Base-by-base conservation (phyloP, 2,329 filamentous ascomycete genomes). In the Helicocarpus griseus region DNA sequence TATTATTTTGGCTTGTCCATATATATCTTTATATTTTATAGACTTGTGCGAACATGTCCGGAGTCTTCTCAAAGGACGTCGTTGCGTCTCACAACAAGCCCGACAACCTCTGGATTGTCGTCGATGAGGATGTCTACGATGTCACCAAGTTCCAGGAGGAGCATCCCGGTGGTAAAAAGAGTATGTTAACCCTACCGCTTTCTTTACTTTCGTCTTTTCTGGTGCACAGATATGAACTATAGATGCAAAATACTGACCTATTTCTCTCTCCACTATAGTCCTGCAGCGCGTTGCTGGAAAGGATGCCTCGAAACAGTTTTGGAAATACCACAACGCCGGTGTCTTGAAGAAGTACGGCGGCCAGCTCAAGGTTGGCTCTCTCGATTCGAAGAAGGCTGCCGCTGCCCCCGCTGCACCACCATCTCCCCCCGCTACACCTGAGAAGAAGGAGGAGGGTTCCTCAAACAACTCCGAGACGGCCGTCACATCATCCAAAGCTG, bases 121-220 rank as follows among this genome's bases (percentile, higher is more conserved):
- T 97, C 59, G 91, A 97, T 60, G 86, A 90, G 63, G 91, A 97
- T 70, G 91, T 97, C 60, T 97, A 95, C 71, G 91, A 98, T 66
- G 69, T 97, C 62, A 95, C 89, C 61, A 89, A 83, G 65, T 91
- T 91, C 69, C 85, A 88, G 68, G 84, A 90, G 54, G 86, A 90
- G 58, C 87, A 91, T 69, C 87, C 87, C 61, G 89, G 88, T 80
- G 79, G 81, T 57, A 84, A 85, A 72, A 85, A 85, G 73, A 85
- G 81, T 83, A 71, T 57, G 76, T 57, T n/a, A n/a, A n/a, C n/a
- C n/a, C n/a, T n/a, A n/a, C n/a, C 2, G 5, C 17, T 5, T 31
- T 31, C 4, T 29, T 45, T 45, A 9, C 4, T 8, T 13, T 29
- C 11, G 14, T 19, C n/a, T 29, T 19, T 31, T 31, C 7, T 7